Conservation (phyloP, 257 asterid species). For the Datura wrightii region DNA sequence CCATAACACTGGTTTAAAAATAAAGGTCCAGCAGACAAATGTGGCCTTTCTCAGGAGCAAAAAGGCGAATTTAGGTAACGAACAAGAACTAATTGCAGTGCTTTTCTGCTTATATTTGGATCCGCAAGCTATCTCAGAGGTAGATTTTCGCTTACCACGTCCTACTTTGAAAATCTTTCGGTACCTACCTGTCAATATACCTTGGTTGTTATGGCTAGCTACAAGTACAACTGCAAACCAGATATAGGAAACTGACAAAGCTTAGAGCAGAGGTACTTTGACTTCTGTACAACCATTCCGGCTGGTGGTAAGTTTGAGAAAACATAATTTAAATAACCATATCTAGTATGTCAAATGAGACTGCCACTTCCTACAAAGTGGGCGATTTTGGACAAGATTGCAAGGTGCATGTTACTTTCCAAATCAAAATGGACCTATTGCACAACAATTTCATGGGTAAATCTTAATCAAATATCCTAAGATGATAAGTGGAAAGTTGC, state of each 20-base stretch:
- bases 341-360: background rate
- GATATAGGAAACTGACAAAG: background rate
- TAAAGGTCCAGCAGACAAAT: background rate
- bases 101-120: background rate
- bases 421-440: background rate
- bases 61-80: background rate
- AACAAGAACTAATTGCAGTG: background rate
- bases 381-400: background rate
- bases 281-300: background rate
- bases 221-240: background rate
- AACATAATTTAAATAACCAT: background rate
- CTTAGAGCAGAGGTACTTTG: background rate
- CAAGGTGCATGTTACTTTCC: background rate
- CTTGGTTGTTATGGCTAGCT: background rate
- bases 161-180: background rate
- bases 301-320: background rate
- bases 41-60: background rate
- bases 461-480: no score
- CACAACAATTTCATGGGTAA: background rate
- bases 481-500: background rate
- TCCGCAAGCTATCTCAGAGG: background rate
- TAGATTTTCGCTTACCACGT: background rate
- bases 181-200: background rate
- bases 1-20: background rate
- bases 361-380: background rate